Base-by-base conservation (phyloP, 179 eudicot species). In the Sideroxylon spinosum region DNA sequence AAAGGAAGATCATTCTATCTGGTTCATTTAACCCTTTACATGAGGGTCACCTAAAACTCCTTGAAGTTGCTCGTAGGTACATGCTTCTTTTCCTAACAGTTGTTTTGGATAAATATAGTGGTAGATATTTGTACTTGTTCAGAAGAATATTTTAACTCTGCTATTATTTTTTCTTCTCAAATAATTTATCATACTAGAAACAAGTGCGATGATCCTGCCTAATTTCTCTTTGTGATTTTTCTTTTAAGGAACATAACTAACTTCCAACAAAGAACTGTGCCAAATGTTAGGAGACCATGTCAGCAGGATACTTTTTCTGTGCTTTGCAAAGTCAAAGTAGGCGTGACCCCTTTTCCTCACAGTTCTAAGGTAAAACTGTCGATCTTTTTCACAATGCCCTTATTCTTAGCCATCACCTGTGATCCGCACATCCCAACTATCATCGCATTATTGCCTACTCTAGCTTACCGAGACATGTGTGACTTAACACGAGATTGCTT, bases 11-110 rank as follows among this genome's bases (percentile, higher is more conserved):
- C 37, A 88, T 95, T 73, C 87, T 95, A 25, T 86, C 99, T 46
- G 99, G 99, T 69, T 95, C 99, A 14, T 95, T 95, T 85, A 92
- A 92, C 82, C 99, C 99, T 17, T 85, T 95, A 80, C 99, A 95
- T 75, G 92, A 90, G 81, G 99, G 99, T 73, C 99, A 95, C 81
- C 79, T 93, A 61, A 95, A 88, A 84, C 98, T 95, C 75, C 85
- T 95, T 84, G 97, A 92, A 82, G 94, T 92, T 79, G 98, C 99
- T 69, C 76, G 84, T 77, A 88, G 93, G 99, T 94, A 86, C 29
- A n/a, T 73, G 8, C 53, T 50, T 76, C 67, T 76, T 32, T 64
- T 78, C 22, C 6, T 55, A 3, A 37, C 44, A 37, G 5, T 37
- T 37, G 44, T 37, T 37, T 37, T 37, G 44, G 44, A 37, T 37